Evolutionary conservation across 805 yeast species (phyloP).

Genomic region (Starmerella floris): DNA sequence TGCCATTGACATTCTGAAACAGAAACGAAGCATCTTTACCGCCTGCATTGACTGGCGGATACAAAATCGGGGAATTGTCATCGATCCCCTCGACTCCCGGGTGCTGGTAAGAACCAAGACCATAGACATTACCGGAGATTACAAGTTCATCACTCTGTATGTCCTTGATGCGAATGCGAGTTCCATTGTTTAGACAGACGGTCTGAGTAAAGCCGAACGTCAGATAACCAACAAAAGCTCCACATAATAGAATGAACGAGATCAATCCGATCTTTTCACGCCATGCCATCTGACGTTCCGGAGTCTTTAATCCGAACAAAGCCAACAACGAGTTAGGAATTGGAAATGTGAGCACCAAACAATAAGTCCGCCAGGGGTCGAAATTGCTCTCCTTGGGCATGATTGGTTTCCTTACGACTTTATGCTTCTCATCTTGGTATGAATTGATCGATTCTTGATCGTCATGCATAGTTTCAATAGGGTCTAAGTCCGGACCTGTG

Average conservation of each 20-base stretch:
- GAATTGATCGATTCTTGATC: background rate
- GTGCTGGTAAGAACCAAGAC: conserved; percentile 52
- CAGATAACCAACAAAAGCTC: conserved; percentile 67
- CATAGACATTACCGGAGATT: conserved; percentile 72
- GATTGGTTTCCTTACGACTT: conserved; percentile 8
- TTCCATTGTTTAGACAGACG: conserved; percentile 43
- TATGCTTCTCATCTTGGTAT: conserved; percentile 9
- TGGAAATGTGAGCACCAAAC: conserved; percentile 76
- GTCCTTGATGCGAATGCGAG: conserved; percentile 48
- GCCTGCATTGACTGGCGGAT: conserved; percentile 80
- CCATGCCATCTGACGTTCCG: conserved; percentile 89
- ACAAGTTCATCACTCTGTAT: conserved; percentile 50
- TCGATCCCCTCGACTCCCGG: conserved; percentile 72
- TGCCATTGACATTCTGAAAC: conserved; percentile 86
- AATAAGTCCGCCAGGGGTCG: conserved; percentile 67
- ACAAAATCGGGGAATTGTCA: conserved; percentile 52
- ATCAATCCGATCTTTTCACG: conserved; percentile 84
- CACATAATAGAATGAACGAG: conserved; percentile 58
- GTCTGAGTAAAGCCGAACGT: conserved; percentile 84
- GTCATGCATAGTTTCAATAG: conserved; percentile 11
- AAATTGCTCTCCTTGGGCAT: conserved; percentile 19
- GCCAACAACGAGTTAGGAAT: conserved; percentile 65
- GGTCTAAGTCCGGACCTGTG: conserved; percentile 6
- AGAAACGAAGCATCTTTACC: conserved; percentile 41
- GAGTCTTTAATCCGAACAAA: conserved; percentile 62